Conservation (phyloP, 2,329 filamentous ascomycete genomes). For the Alternaria consortialis region DNA sequence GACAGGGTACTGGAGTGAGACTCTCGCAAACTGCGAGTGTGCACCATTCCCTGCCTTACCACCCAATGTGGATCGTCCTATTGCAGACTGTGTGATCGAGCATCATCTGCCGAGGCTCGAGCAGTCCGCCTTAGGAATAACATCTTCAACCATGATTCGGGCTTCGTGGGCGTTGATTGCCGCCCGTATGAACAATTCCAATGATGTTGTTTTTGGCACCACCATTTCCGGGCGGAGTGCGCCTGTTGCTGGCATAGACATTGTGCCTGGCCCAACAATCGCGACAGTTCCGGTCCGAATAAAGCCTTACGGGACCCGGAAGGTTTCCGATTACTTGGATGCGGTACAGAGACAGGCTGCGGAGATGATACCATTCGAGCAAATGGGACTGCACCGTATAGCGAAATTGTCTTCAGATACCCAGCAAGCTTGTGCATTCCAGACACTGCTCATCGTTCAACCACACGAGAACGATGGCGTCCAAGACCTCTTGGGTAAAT, state of each 20-base stretch:
- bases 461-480: background rate
- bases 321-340: conserved; percentile 19
- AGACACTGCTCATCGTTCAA: conserved; percentile 63
- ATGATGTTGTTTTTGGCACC: conserved; percentile 4
- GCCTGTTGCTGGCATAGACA: conserved; percentile 2
- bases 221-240: background rate
- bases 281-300: conserved; percentile 49
- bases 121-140: background rate
- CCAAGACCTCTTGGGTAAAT: background rate
- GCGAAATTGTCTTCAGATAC: background rate
- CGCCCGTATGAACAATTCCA: background rate
- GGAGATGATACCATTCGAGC: conserved; percentile 41
- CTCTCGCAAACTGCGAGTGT: too few relatives aligned
- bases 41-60: too few relatives aligned
- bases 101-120: too few relatives aligned
- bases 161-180: background rate
- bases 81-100: too few relatives aligned
- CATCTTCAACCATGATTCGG: background rate
- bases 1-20: too few relatives aligned
- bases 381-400: conserved; percentile 46
- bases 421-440: conserved; percentile 51
- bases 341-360: conserved; percentile 24
- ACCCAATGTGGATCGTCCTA: too few relatives aligned
- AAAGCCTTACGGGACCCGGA: conserved; percentile 12
- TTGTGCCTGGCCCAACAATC: conserved; percentile 54